These are phyloP conservation scores for Leucogyrophana mollusca DNA, from an alignment of 768 basidiomycete species.

Conservation along the genomic window DNA sequence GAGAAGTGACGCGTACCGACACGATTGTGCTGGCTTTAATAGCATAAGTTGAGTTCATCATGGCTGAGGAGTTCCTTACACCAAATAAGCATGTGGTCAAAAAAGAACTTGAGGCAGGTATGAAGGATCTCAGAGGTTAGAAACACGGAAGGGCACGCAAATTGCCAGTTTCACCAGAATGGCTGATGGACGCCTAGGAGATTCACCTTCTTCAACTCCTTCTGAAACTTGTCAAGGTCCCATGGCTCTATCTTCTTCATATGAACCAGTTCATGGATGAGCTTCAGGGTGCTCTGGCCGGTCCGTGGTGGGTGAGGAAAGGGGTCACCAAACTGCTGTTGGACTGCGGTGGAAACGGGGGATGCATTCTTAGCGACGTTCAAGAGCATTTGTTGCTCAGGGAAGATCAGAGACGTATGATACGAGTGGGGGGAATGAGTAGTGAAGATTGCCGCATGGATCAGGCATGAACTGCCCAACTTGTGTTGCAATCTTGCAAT, in stretches of 20 bases:
- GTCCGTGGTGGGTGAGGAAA: not conserved
- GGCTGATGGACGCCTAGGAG: constrained; percentile 16
- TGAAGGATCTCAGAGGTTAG: constrained; percentile 38
- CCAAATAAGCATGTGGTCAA: constrained; percentile 40
- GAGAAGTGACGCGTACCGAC: constrained; percentile 35
- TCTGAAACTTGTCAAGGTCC: constrained; percentile 23
- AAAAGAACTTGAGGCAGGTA: constrained; percentile 37
- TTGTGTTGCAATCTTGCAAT: constrained; percentile 26
- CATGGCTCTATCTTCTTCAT: constrained; percentile 13
- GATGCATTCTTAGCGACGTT: constrained; percentile 4
- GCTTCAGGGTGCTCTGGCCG: not conserved
- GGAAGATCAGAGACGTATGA: constrained; percentile 19
- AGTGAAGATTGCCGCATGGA: constrained; percentile 3
- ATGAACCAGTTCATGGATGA: not conserved
- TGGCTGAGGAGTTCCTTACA: constrained; percentile 27
- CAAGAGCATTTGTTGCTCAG: constrained; percentile 1
- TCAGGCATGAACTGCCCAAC: constrained; percentile 27
- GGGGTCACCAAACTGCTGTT: constrained; percentile 5
- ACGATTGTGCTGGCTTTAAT: constrained; percentile 32
- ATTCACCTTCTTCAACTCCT: constrained; percentile 10
- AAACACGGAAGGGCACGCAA: constrained; percentile 30
- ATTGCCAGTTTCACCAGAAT: constrained; percentile 36
- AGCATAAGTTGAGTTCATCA: constrained; percentile 33
- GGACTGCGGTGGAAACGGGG: constrained; percentile 4
- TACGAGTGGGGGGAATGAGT: constrained; percentile 1